A percentile compares a stretch with the other conserved stretches of the same genome.
Evolutionary conservation across 768 basidiomycete species (phyloP).

Genomic region (Daedaleopsis sinensis): DNA sequence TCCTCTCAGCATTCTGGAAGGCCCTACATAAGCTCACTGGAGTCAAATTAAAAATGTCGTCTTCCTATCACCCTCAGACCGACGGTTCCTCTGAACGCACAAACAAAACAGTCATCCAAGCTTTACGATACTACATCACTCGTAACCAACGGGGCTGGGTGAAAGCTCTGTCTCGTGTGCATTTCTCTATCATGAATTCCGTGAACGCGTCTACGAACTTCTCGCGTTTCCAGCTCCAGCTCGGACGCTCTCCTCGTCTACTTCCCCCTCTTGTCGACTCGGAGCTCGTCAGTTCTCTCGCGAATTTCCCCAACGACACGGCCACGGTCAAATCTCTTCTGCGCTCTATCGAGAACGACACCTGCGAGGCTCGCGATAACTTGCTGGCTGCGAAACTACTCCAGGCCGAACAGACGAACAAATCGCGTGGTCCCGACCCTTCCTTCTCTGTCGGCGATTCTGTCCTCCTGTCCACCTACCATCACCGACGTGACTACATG

Average conservation of each 20-base stretch:
- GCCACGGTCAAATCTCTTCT: not conserved
- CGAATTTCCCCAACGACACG: not conserved
- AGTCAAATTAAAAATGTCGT: too few species aligned
- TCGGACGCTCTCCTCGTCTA: slow-evolving; percentile 14
- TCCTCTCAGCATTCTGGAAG: too few species aligned
- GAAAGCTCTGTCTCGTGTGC: too few species aligned
- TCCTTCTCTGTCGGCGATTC: not conserved
- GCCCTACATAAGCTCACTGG: too few species aligned
- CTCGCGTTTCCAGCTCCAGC: too few species aligned
- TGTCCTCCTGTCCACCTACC: not conserved
- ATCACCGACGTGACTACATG: not conserved
- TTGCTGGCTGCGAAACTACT: slow-evolving; percentile 32
- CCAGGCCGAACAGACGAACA: slow-evolving; percentile 33
- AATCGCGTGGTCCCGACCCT: not conserved
- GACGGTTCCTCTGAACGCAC: too few species aligned
- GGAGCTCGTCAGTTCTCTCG: not conserved
- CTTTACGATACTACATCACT: too few species aligned
- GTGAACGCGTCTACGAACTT: too few species aligned
- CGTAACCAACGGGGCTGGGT: too few species aligned
- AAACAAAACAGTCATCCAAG: too few species aligned
- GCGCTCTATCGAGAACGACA: slow-evolving; percentile 16
- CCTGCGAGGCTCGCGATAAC: slow-evolving; percentile 36
- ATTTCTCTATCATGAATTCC: too few species aligned
- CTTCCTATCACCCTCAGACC: too few species aligned
- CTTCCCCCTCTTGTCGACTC: slow-evolving; percentile 21